Evolutionary conservation across 2,329 filamentous ascomycete species (phyloP).

Genomic region (Shiraia sp.): DNA sequence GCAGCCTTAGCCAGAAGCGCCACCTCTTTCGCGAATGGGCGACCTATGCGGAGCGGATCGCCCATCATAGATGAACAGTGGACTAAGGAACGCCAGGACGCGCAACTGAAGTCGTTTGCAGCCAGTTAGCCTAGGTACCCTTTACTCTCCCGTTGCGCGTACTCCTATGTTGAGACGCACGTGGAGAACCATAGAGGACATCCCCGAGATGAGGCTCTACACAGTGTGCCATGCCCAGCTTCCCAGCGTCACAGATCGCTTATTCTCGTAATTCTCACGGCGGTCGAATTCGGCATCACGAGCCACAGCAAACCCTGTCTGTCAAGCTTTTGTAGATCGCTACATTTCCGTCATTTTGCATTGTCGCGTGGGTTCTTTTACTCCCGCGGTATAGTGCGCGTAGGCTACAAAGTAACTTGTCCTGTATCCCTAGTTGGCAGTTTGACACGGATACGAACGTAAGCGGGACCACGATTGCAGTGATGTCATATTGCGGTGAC

Average conservation of each 20-base stretch:
- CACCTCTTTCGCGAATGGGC: constrained; percentile 5
- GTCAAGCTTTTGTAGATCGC: constrained; percentile 2
- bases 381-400: constrained; percentile 4
- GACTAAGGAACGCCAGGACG: constrained; percentile 1
- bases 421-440: neutral
- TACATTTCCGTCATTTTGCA: constrained; percentile 10
- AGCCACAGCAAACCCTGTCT: constrained; percentile 7
- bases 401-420: neutral
- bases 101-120: constrained; percentile 4
- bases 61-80: constrained; percentile 9
- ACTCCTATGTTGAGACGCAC: neutral
- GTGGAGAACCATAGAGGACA: neutral
- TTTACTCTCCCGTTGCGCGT: too few relatives aligned
- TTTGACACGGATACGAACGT: too few relatives aligned
- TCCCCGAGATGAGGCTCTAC: constrained; percentile 2
- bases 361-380: constrained; percentile 8
- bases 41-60: neutral
- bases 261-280: too few relatives aligned
- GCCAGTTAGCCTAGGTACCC: neutral
- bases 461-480: neutral
- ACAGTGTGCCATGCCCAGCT: too few relatives aligned
- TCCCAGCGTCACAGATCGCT: too few relatives aligned
- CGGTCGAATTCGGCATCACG: constrained; percentile 5
- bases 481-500: constrained; percentile 14
- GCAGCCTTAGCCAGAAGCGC: constrained; percentile 1